Conservation (phyloP, 2,329 filamentous ascomycete species). For the Lachnellula willkommii region DNA sequence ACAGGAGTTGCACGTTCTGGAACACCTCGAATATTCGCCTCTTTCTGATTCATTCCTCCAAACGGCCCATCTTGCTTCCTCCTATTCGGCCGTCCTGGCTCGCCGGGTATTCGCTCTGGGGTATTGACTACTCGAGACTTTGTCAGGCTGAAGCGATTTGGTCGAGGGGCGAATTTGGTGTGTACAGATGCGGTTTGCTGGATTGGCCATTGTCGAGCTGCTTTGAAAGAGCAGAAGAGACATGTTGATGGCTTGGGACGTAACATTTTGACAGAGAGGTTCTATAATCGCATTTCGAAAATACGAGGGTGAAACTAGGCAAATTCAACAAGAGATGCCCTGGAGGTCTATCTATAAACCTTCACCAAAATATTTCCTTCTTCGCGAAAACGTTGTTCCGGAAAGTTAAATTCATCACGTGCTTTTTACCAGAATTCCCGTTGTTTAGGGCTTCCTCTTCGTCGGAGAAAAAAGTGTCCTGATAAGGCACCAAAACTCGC, state of each 20-base stretch:
- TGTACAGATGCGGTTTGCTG: slow-evolving; percentile 26
- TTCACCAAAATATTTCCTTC: background rate
- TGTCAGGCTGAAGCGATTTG: slow-evolving; percentile 26
- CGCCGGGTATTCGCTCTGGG: slow-evolving; percentile 4
- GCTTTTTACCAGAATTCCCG: too few species aligned
- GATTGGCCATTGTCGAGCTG: slow-evolving; percentile 18
- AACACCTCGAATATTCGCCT: slow-evolving; percentile 39
- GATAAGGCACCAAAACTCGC: too few species aligned
- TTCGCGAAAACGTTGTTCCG: background rate
- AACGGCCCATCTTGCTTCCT: slow-evolving; percentile 48
- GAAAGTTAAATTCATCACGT: background rate
- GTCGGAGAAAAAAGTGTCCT: too few species aligned
- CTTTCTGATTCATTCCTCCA: slow-evolving; percentile 52
- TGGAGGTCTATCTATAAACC: too few species aligned
- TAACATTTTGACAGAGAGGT: slow-evolving; percentile 18
- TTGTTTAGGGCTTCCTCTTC: too few species aligned
- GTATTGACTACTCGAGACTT: slow-evolving; percentile 19
- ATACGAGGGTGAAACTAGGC: background rate
- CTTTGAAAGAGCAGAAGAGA: slow-evolving; percentile 26
- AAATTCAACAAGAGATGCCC: background rate
- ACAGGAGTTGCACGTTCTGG: slow-evolving; percentile 32
- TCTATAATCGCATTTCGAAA: slow-evolving; percentile 10
- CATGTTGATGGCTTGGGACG: slow-evolving; percentile 24
- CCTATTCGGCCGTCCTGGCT: slow-evolving; percentile 28
- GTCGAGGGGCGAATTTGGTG: slow-evolving; percentile 21